Conservation (phyloP, 371 early-diverging fungal species). For the Syncephalastrum sp. region DNA sequence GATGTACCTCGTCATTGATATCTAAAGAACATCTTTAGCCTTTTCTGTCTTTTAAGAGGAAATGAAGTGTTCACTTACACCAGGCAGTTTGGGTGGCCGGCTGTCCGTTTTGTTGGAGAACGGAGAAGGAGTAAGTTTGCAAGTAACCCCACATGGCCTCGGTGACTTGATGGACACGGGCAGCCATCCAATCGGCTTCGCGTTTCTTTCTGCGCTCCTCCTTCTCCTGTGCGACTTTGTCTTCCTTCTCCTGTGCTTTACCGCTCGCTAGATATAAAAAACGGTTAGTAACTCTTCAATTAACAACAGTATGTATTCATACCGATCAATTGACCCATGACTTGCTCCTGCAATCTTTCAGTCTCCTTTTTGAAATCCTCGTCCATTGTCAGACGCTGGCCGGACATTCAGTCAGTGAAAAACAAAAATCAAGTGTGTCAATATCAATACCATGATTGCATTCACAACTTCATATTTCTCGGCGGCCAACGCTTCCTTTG, state of each 20-base stretch:
- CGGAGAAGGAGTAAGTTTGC: conserved; percentile 58
- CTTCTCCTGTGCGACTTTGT: conserved; percentile 34
- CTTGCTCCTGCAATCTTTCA: conserved; percentile 43
- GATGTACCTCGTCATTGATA: conserved; percentile 29
- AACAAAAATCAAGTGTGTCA: background rate
- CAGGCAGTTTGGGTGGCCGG: conserved; percentile 57
- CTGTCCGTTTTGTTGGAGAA: conserved; percentile 53
- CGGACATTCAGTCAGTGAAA: background rate
- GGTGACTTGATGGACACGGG: conserved; percentile 28
- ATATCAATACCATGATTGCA: conserved; percentile 56
- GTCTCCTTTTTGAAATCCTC: conserved; percentile 39
- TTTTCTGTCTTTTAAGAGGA: background rate
- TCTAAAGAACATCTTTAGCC: background rate
- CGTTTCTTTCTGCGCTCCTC: conserved; percentile 27
- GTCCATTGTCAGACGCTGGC: conserved; percentile 38
- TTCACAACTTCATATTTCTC: conserved; percentile 66
- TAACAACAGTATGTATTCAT: conserved; percentile 9
- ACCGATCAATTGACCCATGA: conserved; percentile 38
- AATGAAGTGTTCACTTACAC: conserved; percentile 32
- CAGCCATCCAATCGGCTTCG: conserved; percentile 23
- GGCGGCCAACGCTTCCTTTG: conserved; percentile 55
- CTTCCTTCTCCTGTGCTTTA: conserved; percentile 45
- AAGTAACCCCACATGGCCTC: conserved; percentile 56
- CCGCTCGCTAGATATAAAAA: conserved; percentile 28
- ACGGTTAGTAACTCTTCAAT: background rate